These are phyloP conservation scores for Mycena vitilis DNA, from an alignment of 768 basidiomycete species.

Conservation along the genomic window DNA sequence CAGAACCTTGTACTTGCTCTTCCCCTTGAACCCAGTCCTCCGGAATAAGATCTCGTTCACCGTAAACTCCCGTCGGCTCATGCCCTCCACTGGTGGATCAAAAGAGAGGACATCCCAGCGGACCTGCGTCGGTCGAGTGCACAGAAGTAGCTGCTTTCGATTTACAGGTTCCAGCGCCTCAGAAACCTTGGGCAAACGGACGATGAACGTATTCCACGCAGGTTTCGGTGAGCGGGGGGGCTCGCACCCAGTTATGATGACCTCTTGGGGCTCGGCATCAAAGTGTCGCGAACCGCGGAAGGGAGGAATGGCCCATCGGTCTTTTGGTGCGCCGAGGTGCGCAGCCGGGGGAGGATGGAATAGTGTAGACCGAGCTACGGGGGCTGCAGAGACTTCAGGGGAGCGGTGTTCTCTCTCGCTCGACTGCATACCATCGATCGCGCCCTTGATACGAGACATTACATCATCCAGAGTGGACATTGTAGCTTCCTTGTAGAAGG, in stretches of 20 bases:
- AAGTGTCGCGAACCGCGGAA: constrained; percentile 50
- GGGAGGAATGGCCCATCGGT: constrained; percentile 72
- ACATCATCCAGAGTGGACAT: constrained; percentile 86
- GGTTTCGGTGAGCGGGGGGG: constrained; percentile 62
- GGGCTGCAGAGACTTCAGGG: constrained; percentile 37
- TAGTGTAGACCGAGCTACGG: constrained; percentile 33
- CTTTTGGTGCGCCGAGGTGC: constrained; percentile 46
- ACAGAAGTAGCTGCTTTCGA: constrained; percentile 59
- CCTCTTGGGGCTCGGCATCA: constrained; percentile 56
- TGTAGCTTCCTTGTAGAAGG: constrained; percentile 59
- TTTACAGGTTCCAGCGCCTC: constrained; percentile 56
- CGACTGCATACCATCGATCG: constrained; percentile 74
- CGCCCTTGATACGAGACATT: constrained; percentile 89
- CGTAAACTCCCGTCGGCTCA: constrained; percentile 69
- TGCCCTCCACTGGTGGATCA: constrained; percentile 76
- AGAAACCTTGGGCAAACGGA: constrained; percentile 62
- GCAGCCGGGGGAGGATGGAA: constrained; percentile 28
- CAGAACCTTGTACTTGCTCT: constrained; percentile 53
- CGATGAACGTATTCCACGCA: constrained; percentile 49
- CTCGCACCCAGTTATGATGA: constrained; percentile 60
- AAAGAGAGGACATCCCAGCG: constrained; percentile 79
- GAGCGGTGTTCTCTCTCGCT: constrained; percentile 50
- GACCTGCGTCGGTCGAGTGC: constrained; percentile 53
- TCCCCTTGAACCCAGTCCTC: constrained; percentile 52
- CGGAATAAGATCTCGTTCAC: constrained; percentile 75